phyloP scores from a whole-genome alignment of 352 stramenopile genomes.

The Pythium coloratum region DNA sequence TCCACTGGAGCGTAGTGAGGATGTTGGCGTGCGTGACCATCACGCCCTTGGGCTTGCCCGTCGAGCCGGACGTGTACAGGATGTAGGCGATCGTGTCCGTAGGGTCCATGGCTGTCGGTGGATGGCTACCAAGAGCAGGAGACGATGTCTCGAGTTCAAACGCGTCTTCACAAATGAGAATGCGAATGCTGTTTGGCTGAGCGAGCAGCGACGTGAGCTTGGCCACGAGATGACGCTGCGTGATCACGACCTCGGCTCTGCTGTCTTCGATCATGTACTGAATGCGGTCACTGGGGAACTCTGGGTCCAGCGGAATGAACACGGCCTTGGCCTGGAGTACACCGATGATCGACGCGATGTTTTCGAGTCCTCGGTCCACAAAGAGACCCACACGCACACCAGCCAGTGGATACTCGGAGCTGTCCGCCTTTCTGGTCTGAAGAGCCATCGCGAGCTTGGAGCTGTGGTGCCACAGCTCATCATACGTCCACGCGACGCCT shows the following conservation, averaged over 20 bases:
- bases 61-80: slow-evolving; percentile 76
- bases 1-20: slow-evolving; percentile 59
- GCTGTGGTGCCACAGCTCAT: slow-evolving; percentile 36
- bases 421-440: neutral
- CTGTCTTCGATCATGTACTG: slow-evolving; percentile 51
- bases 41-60: slow-evolving; percentile 70
- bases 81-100: slow-evolving; percentile 44
- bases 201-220: slow-evolving; percentile 26
- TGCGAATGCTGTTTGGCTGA: neutral
- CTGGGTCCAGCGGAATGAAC: slow-evolving; percentile 49
- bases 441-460: slow-evolving; percentile 28
- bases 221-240: slow-evolving; percentile 30
- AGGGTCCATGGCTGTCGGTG: slow-evolving; percentile 4
- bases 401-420: neutral
- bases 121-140: neutral
- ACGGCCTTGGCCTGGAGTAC: slow-evolving; percentile 36
- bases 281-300: slow-evolving; percentile 48
- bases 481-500: slow-evolving; percentile 40
- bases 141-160: neutral
- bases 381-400: slow-evolving; percentile 43
- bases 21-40: slow-evolving; percentile 60
- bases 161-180: slow-evolving; percentile 42
- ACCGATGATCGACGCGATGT: slow-evolving; percentile 44
- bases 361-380: slow-evolving; percentile 41
- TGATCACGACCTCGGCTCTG: slow-evolving; percentile 41